Evolutionary conservation across 2,329 filamentous ascomycete genomes (phyloP).

Genomic region (Penicillium sp.): DNA sequence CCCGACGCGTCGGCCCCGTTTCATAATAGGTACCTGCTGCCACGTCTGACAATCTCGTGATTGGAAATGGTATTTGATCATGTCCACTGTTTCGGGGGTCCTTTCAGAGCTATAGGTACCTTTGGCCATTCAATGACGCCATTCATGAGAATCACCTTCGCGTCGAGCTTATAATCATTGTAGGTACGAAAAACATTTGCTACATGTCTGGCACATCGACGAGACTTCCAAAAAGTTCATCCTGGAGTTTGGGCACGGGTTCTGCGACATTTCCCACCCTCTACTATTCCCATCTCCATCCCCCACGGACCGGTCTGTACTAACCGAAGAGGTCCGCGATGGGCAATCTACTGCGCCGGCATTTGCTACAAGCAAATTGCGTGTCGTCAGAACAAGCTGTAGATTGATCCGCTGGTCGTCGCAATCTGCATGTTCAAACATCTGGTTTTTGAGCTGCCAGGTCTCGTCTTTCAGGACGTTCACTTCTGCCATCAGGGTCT

Average conservation of each 20-base stretch:
- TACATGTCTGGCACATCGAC: conserved; percentile 3
- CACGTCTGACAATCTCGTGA: background rate
- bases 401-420: conserved; percentile 19
- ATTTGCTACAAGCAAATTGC: conserved; percentile 3
- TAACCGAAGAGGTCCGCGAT: conserved; percentile 10
- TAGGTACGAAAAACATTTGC: background rate
- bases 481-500: conserved; percentile 15
- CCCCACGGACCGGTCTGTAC: conserved; percentile 13
- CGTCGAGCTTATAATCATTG: background rate
- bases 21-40: background rate
- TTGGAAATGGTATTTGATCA: background rate
- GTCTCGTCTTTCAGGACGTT: conserved; percentile 18
- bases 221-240: conserved; percentile 12
- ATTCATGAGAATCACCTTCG: background rate
- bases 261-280: background rate
- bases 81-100: background rate
- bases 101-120: background rate
- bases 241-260: conserved; percentile 3
- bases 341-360: background rate
- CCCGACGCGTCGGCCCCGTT: background rate
- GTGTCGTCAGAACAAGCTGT: conserved; percentile 17
- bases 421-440: conserved; percentile 22
- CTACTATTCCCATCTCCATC: background rate
- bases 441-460: conserved; percentile 21
- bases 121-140: background rate